Evolutionary conservation across 345 rosid species (phyloP), one percentile per base, ranked within the genome.

Genomic region (Heritiera littoralis): DNA sequence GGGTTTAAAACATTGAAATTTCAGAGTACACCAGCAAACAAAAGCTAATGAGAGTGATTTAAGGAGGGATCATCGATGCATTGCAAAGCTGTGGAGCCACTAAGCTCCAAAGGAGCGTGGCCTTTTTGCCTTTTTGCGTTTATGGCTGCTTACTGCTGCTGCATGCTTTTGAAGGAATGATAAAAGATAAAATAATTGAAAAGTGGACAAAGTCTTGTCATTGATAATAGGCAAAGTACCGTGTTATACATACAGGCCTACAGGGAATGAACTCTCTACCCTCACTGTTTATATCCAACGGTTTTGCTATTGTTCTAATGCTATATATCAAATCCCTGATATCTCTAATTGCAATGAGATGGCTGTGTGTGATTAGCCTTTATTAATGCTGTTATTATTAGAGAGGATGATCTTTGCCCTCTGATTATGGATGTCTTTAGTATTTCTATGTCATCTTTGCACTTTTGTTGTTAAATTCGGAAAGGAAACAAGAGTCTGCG

Each of bases 21-120:
- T 79, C 81, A 77, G 41, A 49, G 41, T 6, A 17, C 56, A 14
- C 54, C 55, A 63, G 11, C 51, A 43, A 64, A 67, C 60, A 59
- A 75, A 79, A 79, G 18, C 30, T 17, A 73, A 56, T 46, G 30
- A 64, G 79, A 82, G 71, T 75, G 75, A 81, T 58, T 80, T 74
- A 49, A 79, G 81, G 74, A 86, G 68, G 18, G 72, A 68, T 68
- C 38, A 68, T 68, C 38, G 46, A 5, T 18, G 49, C 5, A 66
- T 17, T 52, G 75, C 75, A 11, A 46, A 76, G 80, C 66, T 75
- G 58, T 7, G 30, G 65, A 35, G 59, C 69, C 80, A 32, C 80
- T 77, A 83, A 84, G 82, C 73, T 80, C 85, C 88, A 84, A 54
- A 86, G 28, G 12, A 4, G 38, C 13, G 32, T 23, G 63, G 67